Evolutionary conservation across 2,329 filamentous ascomycete genomes (phyloP).

Genomic region (Lachnum nothofagi): DNA sequence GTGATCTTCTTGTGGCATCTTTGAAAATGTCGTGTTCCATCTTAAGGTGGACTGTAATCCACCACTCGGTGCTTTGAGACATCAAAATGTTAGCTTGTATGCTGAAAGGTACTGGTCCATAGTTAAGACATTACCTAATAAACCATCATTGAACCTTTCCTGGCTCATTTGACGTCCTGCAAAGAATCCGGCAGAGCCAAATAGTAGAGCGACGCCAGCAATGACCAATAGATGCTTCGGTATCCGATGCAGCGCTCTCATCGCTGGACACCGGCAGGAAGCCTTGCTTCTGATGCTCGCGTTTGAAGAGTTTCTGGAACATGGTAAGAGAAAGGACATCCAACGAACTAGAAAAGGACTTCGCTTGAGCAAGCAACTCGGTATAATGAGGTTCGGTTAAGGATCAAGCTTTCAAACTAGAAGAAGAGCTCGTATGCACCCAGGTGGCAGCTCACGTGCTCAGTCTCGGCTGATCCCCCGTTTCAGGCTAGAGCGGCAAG

Average conservation of each 20-base stretch:
- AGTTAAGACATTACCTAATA: neutral
- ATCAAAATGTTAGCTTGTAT: neutral
- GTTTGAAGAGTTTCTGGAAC: neutral
- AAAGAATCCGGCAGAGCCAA: neutral
- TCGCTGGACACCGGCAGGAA: neutral
- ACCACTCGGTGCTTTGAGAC: neutral
- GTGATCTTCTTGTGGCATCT: neutral
- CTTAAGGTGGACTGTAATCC: neutral
- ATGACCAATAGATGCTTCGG: neutral
- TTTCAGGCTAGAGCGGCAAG: neutral
- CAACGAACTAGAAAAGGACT: neutral
- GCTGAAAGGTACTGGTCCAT: neutral
- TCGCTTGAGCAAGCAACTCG: neutral
- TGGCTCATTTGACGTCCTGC: neutral
- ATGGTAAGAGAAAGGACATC: neutral
- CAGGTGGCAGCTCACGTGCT: neutral
- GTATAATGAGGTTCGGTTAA: too few species aligned
- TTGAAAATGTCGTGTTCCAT: neutral
- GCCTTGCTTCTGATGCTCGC: neutral
- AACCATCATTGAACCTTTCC: neutral
- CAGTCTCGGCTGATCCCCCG: neutral
- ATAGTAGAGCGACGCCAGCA: neutral
- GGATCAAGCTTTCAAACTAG: too few species aligned
- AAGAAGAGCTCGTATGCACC: too few species aligned
- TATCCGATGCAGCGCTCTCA: neutral